phyloP scores from a whole-genome alignment of 441 rosid genomes.

The Arabidopsis hybrid region DNA sequence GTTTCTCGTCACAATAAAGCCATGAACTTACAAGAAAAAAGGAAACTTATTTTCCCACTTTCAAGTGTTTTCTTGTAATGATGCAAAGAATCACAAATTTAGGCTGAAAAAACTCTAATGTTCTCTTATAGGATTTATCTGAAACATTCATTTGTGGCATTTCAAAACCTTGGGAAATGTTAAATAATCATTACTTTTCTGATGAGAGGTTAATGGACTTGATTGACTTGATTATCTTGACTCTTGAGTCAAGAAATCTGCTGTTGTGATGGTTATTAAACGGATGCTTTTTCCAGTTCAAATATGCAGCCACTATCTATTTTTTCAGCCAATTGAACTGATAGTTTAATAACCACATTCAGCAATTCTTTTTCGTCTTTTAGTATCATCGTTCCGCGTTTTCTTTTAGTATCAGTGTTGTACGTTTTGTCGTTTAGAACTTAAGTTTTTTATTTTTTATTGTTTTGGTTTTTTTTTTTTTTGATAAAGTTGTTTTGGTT shows the following conservation, averaged over 20 bases:
- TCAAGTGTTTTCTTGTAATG: slow-evolving; percentile 2
- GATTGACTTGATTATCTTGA: too few relatives aligned
- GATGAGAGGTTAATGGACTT: background rate
- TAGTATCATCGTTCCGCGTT: background rate
- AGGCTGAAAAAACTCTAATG: background rate
- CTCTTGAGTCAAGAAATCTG: too few relatives aligned
- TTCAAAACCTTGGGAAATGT: background rate
- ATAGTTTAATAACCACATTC: background rate
- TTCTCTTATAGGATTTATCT: background rate
- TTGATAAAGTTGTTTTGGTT: too few relatives aligned
- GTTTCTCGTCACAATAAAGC: background rate
- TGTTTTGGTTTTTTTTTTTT: background rate
- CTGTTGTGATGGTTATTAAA: too few relatives aligned
- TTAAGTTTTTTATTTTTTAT: too few relatives aligned
- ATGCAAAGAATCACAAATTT: background rate
- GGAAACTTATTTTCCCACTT: background rate
- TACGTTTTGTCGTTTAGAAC: slow-evolving; percentile 1
- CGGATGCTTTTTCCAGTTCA: background rate
- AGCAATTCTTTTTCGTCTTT: background rate
- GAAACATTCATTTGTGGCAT: background rate
- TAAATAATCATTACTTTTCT: too few relatives aligned
- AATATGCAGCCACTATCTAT: background rate
- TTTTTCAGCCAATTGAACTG: background rate
- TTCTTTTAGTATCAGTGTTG: background rate
- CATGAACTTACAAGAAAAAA: background rate